These are phyloP conservation scores for Oryza officinalis DNA, from an alignment of 176 grass and related monocot genomes.

Conservation along the genomic window DNA sequence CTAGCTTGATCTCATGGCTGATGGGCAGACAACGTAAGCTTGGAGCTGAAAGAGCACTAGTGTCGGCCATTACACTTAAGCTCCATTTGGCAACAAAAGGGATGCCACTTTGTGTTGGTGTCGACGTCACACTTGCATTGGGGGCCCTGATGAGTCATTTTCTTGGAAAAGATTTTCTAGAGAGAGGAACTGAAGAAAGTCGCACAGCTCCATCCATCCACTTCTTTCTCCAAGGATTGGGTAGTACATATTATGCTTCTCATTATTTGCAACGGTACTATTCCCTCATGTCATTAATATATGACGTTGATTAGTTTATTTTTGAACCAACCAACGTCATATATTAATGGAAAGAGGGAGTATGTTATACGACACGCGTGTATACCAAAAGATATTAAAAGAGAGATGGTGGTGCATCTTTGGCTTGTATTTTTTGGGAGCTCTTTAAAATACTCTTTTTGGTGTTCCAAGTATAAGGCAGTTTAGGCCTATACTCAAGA, in stretches of 20 bases:
- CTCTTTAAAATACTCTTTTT: background rate
- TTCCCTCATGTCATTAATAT: too few species aligned
- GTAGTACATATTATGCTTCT: background rate
- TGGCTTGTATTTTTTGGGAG: background rate
- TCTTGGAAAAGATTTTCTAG: background rate
- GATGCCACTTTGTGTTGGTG: background rate
- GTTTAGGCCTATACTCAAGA: background rate
- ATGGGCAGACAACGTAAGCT: slow-evolving; percentile 19
- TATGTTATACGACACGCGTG: background rate
- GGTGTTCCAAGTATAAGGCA: background rate
- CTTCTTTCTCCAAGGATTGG: background rate
- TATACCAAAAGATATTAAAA: background rate
- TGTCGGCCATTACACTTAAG: slow-evolving; percentile 39
- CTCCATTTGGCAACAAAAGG: background rate
- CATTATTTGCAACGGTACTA: background rate
- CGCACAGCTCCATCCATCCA: background rate
- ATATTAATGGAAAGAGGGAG: too few species aligned
- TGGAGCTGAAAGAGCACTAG: slow-evolving; percentile 25
- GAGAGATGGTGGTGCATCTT: background rate
- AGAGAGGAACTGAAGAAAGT: background rate
- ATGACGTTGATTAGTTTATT: too few species aligned
- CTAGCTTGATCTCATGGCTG: background rate
- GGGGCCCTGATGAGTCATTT: background rate
- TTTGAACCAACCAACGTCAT: too few species aligned
- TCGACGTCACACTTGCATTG: background rate